A percentile compares a stretch with the other conserved stretches of the same genome.
These are phyloP conservation scores for Yarrowia deformans DNA, from an alignment of 805 yeast genomes.

Conservation along the genomic window DNA sequence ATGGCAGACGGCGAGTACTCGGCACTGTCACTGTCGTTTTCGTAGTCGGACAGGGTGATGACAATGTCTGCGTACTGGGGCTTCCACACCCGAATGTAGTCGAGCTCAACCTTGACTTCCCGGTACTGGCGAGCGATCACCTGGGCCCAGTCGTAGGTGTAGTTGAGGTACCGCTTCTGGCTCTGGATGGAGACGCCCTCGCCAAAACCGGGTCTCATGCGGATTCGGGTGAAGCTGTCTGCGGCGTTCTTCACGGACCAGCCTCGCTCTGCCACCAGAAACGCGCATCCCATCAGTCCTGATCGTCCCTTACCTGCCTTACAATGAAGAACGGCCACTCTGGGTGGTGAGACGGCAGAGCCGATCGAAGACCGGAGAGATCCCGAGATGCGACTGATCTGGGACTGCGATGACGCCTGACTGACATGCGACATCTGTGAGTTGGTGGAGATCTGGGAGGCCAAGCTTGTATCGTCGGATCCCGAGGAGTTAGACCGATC, in stretches of 20 bases:
- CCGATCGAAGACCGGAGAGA: constrained; percentile 12
- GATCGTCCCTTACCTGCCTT: constrained; percentile 92
- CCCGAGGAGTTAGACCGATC: constrained; percentile 17
- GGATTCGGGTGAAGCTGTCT: constrained; percentile 58
- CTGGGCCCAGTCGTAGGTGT: constrained; percentile 56
- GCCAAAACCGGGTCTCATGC: constrained; percentile 66
- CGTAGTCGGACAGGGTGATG: constrained; percentile 19
- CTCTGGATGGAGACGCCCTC: constrained; percentile 75
- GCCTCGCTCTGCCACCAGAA: constrained; percentile 61
- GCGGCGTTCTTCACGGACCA: constrained; percentile 58
- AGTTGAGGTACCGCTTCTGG: constrained; percentile 71
- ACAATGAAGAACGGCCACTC: constrained; percentile 74
- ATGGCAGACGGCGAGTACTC: constrained; percentile 24
- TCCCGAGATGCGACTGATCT: constrained; percentile 25
- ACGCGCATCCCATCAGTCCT: constrained; percentile 77
- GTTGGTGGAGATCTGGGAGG: constrained; percentile 8
- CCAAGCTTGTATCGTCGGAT: constrained; percentile 52
- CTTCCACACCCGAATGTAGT: constrained; percentile 34
- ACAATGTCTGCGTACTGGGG: constrained; percentile 16
- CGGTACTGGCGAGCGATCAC: constrained; percentile 42
- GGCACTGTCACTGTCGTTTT: constrained; percentile 20
- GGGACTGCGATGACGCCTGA: constrained; percentile 28
- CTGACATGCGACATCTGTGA: constrained; percentile 29
- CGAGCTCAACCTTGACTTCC: constrained; percentile 42
- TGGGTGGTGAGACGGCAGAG: neutral